Percentiles rank a stretch among this genome's conserved stretches.
phyloP scores from a whole-genome alignment of 78 protist species.

The Bigelowiella natans region DNA sequence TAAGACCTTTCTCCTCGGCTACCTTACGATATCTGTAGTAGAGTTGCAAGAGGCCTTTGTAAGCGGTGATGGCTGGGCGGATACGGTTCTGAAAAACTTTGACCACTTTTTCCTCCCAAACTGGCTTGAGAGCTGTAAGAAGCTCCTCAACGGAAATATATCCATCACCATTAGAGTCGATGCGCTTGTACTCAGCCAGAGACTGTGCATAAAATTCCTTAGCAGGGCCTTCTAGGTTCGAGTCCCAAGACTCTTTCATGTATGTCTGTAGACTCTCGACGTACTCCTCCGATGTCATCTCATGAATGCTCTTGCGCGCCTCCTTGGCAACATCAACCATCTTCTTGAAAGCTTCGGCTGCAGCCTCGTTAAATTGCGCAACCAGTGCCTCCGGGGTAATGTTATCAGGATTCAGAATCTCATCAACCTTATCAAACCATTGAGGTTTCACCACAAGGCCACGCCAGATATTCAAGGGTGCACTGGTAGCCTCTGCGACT shows the following conservation, averaged over 20 bases:
- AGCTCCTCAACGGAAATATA: background rate
- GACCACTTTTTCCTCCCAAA: background rate
- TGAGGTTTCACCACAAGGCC: background rate
- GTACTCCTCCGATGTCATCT: background rate
- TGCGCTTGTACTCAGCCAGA: background rate
- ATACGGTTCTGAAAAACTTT: background rate
- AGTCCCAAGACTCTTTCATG: background rate
- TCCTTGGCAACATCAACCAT: background rate
- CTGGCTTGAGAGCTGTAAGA: background rate
- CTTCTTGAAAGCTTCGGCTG: background rate
- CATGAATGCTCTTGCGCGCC: background rate
- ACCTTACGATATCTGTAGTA: background rate
- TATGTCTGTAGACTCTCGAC: background rate
- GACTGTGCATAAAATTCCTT: background rate
- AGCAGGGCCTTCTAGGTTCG: background rate
- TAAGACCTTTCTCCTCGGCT: background rate
- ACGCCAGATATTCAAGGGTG: background rate
- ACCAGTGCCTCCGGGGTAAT: background rate
- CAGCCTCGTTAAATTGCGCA: background rate
- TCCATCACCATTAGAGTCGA: background rate
- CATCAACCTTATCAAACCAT: background rate
- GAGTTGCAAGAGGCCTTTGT: background rate
- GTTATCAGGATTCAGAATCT: background rate
- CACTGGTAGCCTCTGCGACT: too few species aligned
- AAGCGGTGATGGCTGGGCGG: background rate